phyloP scores from a whole-genome alignment of 805 yeast genomes.

The Wickerhamomyces rabaulensis region DNA sequence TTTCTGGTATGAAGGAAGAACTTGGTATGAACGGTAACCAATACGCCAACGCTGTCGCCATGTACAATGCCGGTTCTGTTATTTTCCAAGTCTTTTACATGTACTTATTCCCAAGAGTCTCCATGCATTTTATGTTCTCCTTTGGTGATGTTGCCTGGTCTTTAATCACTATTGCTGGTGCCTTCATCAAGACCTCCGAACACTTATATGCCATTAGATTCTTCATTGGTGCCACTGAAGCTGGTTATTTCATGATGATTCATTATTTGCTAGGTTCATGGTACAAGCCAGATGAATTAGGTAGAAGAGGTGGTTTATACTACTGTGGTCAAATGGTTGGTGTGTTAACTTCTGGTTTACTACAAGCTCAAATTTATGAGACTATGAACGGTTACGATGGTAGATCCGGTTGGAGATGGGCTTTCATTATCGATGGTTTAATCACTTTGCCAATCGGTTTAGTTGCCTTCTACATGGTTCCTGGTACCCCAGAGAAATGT shows the following conservation, averaged over 20 bases:
- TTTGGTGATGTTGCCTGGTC: conserved; percentile 5
- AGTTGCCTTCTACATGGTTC: conserved; percentile 49
- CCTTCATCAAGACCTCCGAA: background rate
- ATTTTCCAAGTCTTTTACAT: conserved; percentile 61
- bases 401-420: conserved; percentile 60
- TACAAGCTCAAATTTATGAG: conserved; percentile 42
- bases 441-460: conserved; percentile 56
- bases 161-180: conserved; percentile 2
- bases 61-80: conserved; percentile 55
- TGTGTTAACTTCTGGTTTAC: conserved; percentile 48
- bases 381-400: conserved; percentile 39
- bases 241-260: conserved; percentile 23
- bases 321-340: conserved; percentile 48
- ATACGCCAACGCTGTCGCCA: conserved; percentile 50
- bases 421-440: conserved; percentile 56
- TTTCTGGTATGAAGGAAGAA: conserved; percentile 43
- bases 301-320: conserved; percentile 55
- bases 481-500: conserved; percentile 61
- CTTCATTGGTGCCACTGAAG: conserved; percentile 12
- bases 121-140: conserved; percentile 37
- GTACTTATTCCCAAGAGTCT: conserved; percentile 47
- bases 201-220: conserved; percentile 4
- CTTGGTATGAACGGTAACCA: conserved; percentile 49
- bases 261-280: conserved; percentile 57
- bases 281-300: conserved; percentile 51